Evolutionary conservation across 2,329 filamentous ascomycete genomes (phyloP), one percentile per base, ranked within the genome.

Genomic region (Paramyrothecium sp.): DNA sequence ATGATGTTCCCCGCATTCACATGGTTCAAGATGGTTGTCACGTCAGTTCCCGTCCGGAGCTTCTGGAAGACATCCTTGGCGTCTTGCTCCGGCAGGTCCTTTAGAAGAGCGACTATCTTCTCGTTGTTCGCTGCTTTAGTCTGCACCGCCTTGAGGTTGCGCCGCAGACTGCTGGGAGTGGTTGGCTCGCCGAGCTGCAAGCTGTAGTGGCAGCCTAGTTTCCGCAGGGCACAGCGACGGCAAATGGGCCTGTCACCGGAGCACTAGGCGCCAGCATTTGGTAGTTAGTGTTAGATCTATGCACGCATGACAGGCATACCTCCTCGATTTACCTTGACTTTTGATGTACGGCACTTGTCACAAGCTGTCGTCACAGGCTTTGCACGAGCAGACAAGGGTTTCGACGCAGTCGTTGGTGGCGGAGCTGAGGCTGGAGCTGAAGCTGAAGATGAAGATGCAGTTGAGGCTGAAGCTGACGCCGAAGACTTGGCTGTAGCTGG

Each of bases 1-100:
- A 78, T 59, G 4, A 73, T 30, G 56, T 75, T 69, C 10, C 75
- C 76, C 20, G 68, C 67, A 47, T 64, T 67, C 49, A 74, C 65
- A 26, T 73, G 71, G 16, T 65, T 69, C 3, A 76, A 34, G 19
- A 78, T 65, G 1, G 68, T 61, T 3, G 30, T 55, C 3, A 66
- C 58, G 44, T 73, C 70, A 7, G 63, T 60, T 5, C 74, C 75
- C 2, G 65, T 58, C n/a, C 75, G 66, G 13, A 78, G 69, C n/a
- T 66, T 68, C 5, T 61, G 61, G 3, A 77, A 58, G 16, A 78
- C 60, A 19, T 68, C 65, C 5, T 65, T 58, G 20, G 74, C 74
- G 17, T 76, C 73, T 7, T 56, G 38, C 1, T 73, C 59, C 0
- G 67, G 63, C 1, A 66, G 33, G 3, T 21, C 56, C 22, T 17